Conservation (phyloP, 2,329 filamentous ascomycete species). For the Botryotinia calthae region DNA sequence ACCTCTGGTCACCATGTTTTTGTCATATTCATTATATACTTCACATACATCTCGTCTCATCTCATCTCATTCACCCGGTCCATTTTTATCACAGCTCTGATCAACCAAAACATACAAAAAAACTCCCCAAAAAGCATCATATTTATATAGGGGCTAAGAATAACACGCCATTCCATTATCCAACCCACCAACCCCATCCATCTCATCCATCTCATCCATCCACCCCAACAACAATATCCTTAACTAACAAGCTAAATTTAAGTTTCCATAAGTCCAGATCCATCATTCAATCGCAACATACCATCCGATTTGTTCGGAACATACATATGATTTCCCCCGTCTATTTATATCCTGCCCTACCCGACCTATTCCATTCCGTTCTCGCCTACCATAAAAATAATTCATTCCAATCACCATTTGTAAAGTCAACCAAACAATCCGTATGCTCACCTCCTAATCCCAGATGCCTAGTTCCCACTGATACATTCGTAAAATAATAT, state of each 20-base stretch:
- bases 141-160: background rate
- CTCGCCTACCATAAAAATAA: background rate
- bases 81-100: background rate
- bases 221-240: background rate
- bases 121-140: background rate
- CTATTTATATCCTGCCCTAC: conserved; percentile 11
- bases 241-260: background rate
- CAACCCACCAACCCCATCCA: background rate
- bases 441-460: background rate
- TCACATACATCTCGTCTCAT: background rate
- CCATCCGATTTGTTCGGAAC: background rate
- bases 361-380: background rate
- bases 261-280: background rate
- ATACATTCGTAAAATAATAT: background rate
- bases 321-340: conserved; percentile 7
- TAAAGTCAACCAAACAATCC: conserved; percentile 2
- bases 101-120: background rate
- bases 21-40: background rate
- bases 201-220: background rate
- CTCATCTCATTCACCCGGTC: background rate
- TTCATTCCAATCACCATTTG: background rate
- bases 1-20: background rate
- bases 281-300: background rate
- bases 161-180: background rate
- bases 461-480: background rate